These are phyloP conservation scores for Trichoderma reesei DNA, from an alignment of 495 filamentous ascomycete species.

Conservation along the genomic window DNA sequence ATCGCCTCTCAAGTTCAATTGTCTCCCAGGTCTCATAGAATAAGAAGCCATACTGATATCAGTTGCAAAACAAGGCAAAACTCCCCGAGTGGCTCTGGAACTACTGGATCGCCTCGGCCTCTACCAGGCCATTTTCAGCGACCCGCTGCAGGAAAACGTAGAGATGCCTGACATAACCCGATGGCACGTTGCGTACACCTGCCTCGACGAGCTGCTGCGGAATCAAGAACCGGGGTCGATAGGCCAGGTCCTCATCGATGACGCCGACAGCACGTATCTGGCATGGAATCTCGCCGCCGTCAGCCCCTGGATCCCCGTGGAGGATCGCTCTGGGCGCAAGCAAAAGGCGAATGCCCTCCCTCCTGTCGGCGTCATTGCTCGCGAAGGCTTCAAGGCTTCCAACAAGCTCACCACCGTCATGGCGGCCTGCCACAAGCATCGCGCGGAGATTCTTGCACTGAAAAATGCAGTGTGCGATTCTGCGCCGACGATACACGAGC, in stretches of 20 bases:
- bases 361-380: slow-evolving; percentile 46
- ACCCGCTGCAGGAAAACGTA: slow-evolving; percentile 38
- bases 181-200: slow-evolving; percentile 45
- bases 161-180: slow-evolving; percentile 26
- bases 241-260: slow-evolving; percentile 45
- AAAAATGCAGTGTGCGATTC: slow-evolving; percentile 41
- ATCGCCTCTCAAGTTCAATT: not conserved
- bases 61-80: slow-evolving; percentile 39
- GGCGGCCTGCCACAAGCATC: slow-evolving; percentile 50
- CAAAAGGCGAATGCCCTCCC: slow-evolving; percentile 36
- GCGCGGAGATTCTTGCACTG: slow-evolving; percentile 46
- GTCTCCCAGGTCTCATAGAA: not conserved
- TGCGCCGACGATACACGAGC: slow-evolving; percentile 22
- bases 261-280: slow-evolving; percentile 49
- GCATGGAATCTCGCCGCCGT: slow-evolving; percentile 71
- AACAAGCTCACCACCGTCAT: slow-evolving; percentile 62
- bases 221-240: slow-evolving; percentile 41
- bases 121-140: slow-evolving; percentile 72
- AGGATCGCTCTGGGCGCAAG: slow-evolving; percentile 30
- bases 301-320: slow-evolving; percentile 61
- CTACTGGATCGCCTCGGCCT: slow-evolving; percentile 65
- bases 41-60: slow-evolving; percentile 5
- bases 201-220: slow-evolving; percentile 32
- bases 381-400: slow-evolving; percentile 70
- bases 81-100: slow-evolving; percentile 58